Evolutionary conservation across 805 yeast species (phyloP), one percentile per base, ranked within the genome.

Genomic region (Metschnikowia vanudenii): DNA sequence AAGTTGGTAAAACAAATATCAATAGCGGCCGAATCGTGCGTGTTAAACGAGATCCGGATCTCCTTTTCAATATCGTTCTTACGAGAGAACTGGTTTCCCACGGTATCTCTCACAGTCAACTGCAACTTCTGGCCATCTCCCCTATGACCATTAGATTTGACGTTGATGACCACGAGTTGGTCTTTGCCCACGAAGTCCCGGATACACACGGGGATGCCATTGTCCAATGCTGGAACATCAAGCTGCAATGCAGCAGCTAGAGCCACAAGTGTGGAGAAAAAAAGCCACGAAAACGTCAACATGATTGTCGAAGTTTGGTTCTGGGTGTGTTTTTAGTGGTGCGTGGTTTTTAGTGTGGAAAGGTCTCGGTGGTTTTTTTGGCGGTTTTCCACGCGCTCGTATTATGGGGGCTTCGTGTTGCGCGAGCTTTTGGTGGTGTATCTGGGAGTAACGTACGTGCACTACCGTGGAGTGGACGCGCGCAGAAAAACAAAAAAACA

Each of bases 1-100:
- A 73, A 64, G 67, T 94, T 92, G 50, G 84, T 85, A 69, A 94
- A 86, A 68, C 99, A 94, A 45, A 94, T 80, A 68, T 94, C 99
- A 64, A 94, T 82, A 2, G 96, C 87, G 36, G 92, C 84, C 51
- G 84, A 81, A 20, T 84, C 75, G 62, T 85, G 88, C 12, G 96
- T 82, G 42, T 94, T 88, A 73, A 94, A 92, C 3, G 94, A 92
- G 49, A 87, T 81, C 61, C 82, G 80, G 44, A 79, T 75, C 3
- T 75, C 76, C 28, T 92, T 95, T 17, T 81, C 81, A 57, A 94
- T 75, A 63, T 87, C 90, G 63, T 83, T 81, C 62, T 81, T 84
- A 59, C 87, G 84, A 67, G 73, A 61, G 54, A 84, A 85, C 62
- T 88, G 96, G 65, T 91, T 91, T 34, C 96, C 97, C 57, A 81